Percentiles rank a stretch among this genome's conserved stretches.
phyloP scores from a whole-genome alignment of 2,329 filamentous ascomycete genomes.

The Chaetomium olivaceum region DNA sequence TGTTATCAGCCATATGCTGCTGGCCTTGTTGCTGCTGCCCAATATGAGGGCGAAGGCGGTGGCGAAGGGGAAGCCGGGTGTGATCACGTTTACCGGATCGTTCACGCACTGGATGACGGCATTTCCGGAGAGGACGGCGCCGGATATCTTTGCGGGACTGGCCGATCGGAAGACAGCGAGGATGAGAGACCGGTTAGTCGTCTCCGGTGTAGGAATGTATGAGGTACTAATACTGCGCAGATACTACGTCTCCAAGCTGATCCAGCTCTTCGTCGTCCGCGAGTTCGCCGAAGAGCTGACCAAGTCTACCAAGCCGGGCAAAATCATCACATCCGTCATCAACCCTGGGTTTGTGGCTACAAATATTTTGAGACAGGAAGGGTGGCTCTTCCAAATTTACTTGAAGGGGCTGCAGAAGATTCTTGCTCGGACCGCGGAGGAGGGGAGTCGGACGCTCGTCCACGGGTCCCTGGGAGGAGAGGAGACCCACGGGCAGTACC shows the following conservation, averaged over 20 bases:
- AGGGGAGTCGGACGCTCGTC: slow-evolving; percentile 9
- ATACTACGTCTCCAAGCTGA: slow-evolving; percentile 27
- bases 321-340: slow-evolving; percentile 16
- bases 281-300: slow-evolving; percentile 22
- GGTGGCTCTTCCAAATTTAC: slow-evolving; percentile 7
- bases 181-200: slow-evolving; percentile 20
- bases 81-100: slow-evolving; percentile 7
- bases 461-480: slow-evolving; percentile 15
- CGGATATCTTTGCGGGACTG: slow-evolving; percentile 17
- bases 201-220: no score
- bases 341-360: slow-evolving; percentile 26
- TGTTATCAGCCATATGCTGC: slow-evolving; percentile 53
- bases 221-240: slow-evolving; percentile 3
- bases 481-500: slow-evolving; percentile 23
- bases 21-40: slow-evolving; percentile 52
- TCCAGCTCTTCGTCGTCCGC: slow-evolving; percentile 20
- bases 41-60: slow-evolving; percentile 47
- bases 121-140: slow-evolving; percentile 19
- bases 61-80: background rate
- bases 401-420: slow-evolving; percentile 5
- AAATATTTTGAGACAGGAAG: slow-evolving; percentile 19
- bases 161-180: background rate
- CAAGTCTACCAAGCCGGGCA: slow-evolving; percentile 17
- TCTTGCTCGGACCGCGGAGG: background rate
- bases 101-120: slow-evolving; percentile 23